Base-by-base conservation (phyloP, 768 basidiomycete species). In the Pleurotus cornucopiae region DNA sequence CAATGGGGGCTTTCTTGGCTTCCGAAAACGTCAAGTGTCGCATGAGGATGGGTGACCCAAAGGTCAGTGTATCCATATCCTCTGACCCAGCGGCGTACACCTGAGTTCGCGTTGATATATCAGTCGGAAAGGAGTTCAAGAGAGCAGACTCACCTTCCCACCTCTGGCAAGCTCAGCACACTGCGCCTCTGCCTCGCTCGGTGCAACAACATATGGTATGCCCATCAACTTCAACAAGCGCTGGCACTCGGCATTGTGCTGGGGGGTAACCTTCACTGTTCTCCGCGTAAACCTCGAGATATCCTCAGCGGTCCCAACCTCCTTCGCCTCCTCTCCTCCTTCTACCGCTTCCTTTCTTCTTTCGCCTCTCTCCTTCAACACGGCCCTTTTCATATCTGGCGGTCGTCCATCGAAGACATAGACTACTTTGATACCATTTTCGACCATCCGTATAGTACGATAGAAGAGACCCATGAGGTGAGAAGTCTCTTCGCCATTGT, bases 391-490 rank as follows among this genome's bases (percentile, higher is more conserved):
- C 74, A 99, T 72, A 64, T 98, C 94, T 46, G 97, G 97, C 2
- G 97, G 97, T 70, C 95, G 96, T 18, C 97, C 97, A 70, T 99
- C 97, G 62, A 99, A 99, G 34, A 99, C 93, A 70, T 98, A 98
- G 34, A 89, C 89, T 0, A 96, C 95, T 66, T 99, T 99, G 67
- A 99, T 94, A 3, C 97, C 97, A 61, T 98, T 96, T 73, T 99
- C 97, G 14, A 95, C 95, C 69, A 99, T 98, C 20, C 97, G 82
- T 57, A 99, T 91, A 0, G 97, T 99, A 39, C 95, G 82, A 66
- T 98, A 98, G 75, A 99, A 99, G 70, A 98, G 89, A 0, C 97
- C 97, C 94, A 98, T 98, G 9, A 99, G 77, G 72, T 99, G 96
- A 39, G 57, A 95, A 2, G 97, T 99, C 3, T 94, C 97, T 67